These are phyloP conservation scores for Xylaria grammica DNA, from an alignment of 495 filamentous ascomycete species.

Conservation along the genomic window DNA sequence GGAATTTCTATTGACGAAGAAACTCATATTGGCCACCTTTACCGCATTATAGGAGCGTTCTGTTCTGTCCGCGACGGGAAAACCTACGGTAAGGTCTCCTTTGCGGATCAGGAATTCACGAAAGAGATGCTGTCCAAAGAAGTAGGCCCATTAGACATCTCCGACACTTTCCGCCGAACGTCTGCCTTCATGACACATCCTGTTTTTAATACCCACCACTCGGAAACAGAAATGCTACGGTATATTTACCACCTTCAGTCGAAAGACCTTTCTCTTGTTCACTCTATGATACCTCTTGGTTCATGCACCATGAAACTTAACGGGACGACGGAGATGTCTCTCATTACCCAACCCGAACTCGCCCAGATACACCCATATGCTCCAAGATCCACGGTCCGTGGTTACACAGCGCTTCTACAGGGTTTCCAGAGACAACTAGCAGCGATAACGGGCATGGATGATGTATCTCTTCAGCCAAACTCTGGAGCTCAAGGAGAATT, in stretches of 20 bases:
- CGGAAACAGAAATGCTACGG: slow-evolving; percentile 92
- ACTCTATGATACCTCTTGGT: slow-evolving; percentile 99
- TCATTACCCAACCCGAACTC: slow-evolving; percentile 85
- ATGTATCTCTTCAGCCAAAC: slow-evolving; percentile 92
- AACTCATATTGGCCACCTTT: slow-evolving; percentile 36
- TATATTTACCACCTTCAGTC: slow-evolving; percentile 96
- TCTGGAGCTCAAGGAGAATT: slow-evolving; percentile 98
- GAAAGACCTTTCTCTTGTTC: slow-evolving; percentile 91
- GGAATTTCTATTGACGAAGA: slow-evolving; percentile 53
- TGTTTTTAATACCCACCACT: slow-evolving; percentile 96
- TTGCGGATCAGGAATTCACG: slow-evolving; percentile 38
- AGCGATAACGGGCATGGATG: slow-evolving; percentile 88
- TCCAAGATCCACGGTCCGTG: slow-evolving; percentile 64
- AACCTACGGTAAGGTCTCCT: slow-evolving; percentile 34
- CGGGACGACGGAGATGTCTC: slow-evolving; percentile 91
- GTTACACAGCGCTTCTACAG: slow-evolving; percentile 71
- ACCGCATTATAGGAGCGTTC: slow-evolving; percentile 34
- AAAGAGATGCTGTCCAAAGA: slow-evolving; percentile 44
- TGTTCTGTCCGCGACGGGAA: background rate
- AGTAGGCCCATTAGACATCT: slow-evolving; percentile 56
- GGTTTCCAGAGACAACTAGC: slow-evolving; percentile 78
- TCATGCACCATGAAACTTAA: slow-evolving; percentile 99
- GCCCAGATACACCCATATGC: slow-evolving; percentile 86
- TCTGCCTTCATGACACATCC: slow-evolving; percentile 86
- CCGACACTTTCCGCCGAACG: slow-evolving; percentile 69